These are phyloP conservation scores for Trichoderma sp. DNA, from an alignment of 2,329 filamentous ascomycete species.

Conservation along the genomic window DNA sequence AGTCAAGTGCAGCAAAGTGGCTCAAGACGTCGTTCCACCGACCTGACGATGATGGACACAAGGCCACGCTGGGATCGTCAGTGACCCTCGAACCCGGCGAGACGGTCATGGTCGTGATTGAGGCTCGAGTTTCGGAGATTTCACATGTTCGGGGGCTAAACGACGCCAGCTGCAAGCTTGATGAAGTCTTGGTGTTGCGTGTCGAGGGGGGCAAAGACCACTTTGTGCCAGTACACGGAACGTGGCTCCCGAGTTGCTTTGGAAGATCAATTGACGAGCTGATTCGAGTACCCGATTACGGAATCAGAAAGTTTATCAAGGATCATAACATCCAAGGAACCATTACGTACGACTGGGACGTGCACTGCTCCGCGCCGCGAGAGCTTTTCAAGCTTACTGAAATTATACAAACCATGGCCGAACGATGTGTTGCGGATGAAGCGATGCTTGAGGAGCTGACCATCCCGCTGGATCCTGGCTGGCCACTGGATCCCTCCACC, in stretches of 20 bases:
- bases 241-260: conserved; percentile 81
- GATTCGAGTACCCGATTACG: conserved; percentile 79
- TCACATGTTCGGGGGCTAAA: conserved; percentile 71
- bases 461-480: conserved; percentile 57
- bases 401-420: conserved; percentile 62
- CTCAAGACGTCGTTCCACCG: conserved; percentile 65
- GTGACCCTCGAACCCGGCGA: conserved; percentile 83
- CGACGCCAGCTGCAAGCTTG: conserved; percentile 63
- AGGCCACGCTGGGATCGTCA: conserved; percentile 43
- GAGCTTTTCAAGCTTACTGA: conserved; percentile 91
- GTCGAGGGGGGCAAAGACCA: conserved; percentile 85
- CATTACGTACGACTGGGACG: conserved; percentile 58
- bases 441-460: conserved; percentile 60
- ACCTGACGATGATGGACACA: conserved; percentile 38
- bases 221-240: conserved; percentile 78
- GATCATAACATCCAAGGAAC: conserved; percentile 46
- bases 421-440: conserved; percentile 60
- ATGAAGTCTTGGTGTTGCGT: conserved; percentile 85
- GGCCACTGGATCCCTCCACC: conserved; percentile 57
- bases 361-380: conserved; percentile 78
- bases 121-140: conserved; percentile 65
- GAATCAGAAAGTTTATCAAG: conserved; percentile 60
- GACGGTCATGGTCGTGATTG: conserved; percentile 69
- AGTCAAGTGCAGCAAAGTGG: conserved; percentile 56
- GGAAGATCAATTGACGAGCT: conserved; percentile 86